Conservation (phyloP, 202 grass and related monocot species). For the Digitaria exilis region DNA sequence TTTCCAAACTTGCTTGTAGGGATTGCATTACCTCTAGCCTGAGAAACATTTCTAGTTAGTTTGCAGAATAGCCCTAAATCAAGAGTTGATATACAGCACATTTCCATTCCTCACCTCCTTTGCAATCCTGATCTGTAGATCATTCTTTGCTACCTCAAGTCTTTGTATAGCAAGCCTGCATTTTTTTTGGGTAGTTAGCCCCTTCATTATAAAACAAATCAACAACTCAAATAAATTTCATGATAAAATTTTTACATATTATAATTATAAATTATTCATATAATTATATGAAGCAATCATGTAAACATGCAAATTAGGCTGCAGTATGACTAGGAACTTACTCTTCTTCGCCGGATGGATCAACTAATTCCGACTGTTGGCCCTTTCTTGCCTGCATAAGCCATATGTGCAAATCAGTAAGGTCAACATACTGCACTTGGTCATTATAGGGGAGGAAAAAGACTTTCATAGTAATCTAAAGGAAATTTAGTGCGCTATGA, state of each 20-base stretch:
- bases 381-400: conserved; percentile 77
- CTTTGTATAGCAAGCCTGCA: conserved; percentile 97
- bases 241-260: background rate
- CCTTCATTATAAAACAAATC: conserved; percentile 33
- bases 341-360: conserved; percentile 97
- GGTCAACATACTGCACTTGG: conserved; percentile 1
- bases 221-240: conserved; percentile 11
- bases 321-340: conserved; percentile 44
- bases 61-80: conserved; percentile 31
- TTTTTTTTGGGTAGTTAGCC: conserved; percentile 25
- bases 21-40: conserved; percentile 99
- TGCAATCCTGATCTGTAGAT: conserved; percentile 85
- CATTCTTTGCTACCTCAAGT: conserved; percentile 93
- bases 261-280: background rate
- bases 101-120: conserved; percentile 75
- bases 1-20: conserved; percentile 97
- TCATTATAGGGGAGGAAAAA: background rate
- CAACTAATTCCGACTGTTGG: conserved; percentile 71
- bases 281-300: conserved; percentile 26
- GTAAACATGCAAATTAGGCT: conserved; percentile 32
- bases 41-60: conserved; percentile 52
- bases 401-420: conserved; percentile 35
- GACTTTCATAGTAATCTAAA: conserved; percentile 20
- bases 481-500: conserved; percentile 12
- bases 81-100: conserved; percentile 19